Conservation (phyloP, 768 basidiomycete genomes). For the Agrocybe chaxingu region DNA sequence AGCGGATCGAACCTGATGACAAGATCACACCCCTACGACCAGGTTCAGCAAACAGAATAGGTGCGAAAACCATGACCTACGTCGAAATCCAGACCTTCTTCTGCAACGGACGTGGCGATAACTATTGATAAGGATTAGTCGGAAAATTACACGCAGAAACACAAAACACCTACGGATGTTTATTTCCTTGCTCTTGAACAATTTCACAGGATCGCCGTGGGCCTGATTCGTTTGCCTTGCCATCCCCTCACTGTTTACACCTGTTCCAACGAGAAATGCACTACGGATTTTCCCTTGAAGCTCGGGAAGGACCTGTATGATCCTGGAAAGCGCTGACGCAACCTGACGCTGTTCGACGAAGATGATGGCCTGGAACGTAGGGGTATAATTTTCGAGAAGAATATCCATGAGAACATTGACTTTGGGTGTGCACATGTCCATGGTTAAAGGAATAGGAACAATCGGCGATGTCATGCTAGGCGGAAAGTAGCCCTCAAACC, state of each 20-base stretch:
- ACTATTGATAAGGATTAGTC: slow-evolving; percentile 33
- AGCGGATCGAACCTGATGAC: slow-evolving; percentile 84
- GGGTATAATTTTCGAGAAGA: slow-evolving; percentile 49
- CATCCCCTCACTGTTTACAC: slow-evolving; percentile 40
- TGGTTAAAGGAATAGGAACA: slow-evolving; percentile 39
- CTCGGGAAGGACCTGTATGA: slow-evolving; percentile 59
- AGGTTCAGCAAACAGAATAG: not conserved
- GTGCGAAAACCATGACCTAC: slow-evolving; percentile 31
- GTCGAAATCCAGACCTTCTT: slow-evolving; percentile 90
- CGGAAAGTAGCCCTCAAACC: slow-evolving; percentile 46
- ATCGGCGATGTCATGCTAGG: slow-evolving; percentile 25
- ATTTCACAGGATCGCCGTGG: slow-evolving; percentile 57
- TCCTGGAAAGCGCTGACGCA: slow-evolving; percentile 62
- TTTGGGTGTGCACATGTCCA: slow-evolving; percentile 77
- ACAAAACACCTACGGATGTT: slow-evolving; percentile 57
- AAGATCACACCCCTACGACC: slow-evolving; percentile 72
- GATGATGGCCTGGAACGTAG: slow-evolving; percentile 74
- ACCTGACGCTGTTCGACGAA: slow-evolving; percentile 87
- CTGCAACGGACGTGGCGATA: slow-evolving; percentile 83
- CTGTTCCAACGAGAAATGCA: slow-evolving; percentile 71
- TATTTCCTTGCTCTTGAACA: slow-evolving; percentile 62
- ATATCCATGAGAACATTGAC: slow-evolving; percentile 59
- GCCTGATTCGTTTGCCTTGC: slow-evolving; percentile 36
- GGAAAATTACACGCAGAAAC: not conserved
- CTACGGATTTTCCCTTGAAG: slow-evolving; percentile 56